These are phyloP conservation scores for Carex arenaria DNA, from an alignment of 202 grass and related monocot species.

Conservation along the genomic window DNA sequence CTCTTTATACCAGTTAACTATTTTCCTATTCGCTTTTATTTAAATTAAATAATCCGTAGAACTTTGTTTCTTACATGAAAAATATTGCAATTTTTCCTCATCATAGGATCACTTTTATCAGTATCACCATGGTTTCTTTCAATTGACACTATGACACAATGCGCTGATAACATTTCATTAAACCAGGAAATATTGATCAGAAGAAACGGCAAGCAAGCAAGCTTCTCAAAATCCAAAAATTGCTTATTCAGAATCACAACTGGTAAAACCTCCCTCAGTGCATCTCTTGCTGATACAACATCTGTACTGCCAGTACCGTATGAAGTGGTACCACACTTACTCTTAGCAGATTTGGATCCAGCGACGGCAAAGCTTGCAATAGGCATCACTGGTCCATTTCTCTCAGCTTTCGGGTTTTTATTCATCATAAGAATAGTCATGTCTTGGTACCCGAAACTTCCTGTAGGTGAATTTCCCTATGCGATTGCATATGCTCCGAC, in stretches of 20 bases:
- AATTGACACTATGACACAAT: neutral
- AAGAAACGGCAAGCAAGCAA: neutral
- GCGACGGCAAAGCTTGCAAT: constrained; percentile 50
- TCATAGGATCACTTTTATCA: neutral
- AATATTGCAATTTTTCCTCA: neutral
- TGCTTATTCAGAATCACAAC: neutral
- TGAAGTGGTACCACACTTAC: neutral
- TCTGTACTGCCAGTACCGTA: neutral
- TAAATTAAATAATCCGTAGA: neutral
- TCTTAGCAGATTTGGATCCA: constrained; percentile 59
- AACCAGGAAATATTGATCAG: constrained; percentile 7
- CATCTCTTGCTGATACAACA: neutral
- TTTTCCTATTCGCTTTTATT: neutral
- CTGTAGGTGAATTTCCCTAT: constrained; percentile 70
- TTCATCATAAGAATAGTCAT: constrained; percentile 85
- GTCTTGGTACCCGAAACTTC: constrained; percentile 94
- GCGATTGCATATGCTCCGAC: constrained; percentile 83
- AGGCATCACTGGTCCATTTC: constrained; percentile 51
- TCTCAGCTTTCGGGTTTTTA: constrained; percentile 73
- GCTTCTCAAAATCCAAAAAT: neutral
- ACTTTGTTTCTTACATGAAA: neutral
- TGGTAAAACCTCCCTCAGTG: neutral
- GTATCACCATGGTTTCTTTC: neutral
- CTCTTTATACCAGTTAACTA: neutral
- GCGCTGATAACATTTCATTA: neutral